Conservation (phyloP, 768 basidiomycete species). For the Tylopilus plumbeoviolaceoides region DNA sequence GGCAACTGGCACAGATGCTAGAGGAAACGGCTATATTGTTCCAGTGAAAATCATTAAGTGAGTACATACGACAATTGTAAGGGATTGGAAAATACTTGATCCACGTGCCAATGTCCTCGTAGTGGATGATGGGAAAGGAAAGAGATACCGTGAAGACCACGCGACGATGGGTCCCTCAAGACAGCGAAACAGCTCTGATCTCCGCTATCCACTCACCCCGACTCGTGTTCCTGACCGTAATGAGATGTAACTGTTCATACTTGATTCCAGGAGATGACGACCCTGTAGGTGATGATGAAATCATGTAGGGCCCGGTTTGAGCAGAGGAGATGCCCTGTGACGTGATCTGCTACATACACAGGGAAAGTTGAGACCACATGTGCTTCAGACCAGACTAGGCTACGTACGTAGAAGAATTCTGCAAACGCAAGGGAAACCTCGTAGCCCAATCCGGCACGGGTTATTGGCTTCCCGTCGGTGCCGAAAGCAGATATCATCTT, state of each 20-base stretch:
- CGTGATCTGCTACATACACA: conserved; percentile 17
- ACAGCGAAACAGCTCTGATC: conserved; percentile 17
- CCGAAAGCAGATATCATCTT: conserved; percentile 24
- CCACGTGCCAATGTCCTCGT: conserved; percentile 6
- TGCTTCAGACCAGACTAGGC: background rate
- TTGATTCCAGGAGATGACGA: conserved; percentile 15
- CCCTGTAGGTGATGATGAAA: conserved; percentile 10
- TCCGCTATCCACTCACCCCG: conserved; percentile 27
- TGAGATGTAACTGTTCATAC: conserved; percentile 22
- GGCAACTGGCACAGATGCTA: background rate
- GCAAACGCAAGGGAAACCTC: conserved; percentile 29
- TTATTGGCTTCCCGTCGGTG: conserved; percentile 14
- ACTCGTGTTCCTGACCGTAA: conserved; percentile 26
- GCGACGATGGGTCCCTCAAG: conserved; percentile 5
- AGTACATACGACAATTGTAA: conserved; percentile 1
- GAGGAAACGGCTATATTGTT: conserved; percentile 3
- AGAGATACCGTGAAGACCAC: background rate
- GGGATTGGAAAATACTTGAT: background rate
- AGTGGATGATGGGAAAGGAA: background rate
- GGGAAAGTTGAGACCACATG: background rate
- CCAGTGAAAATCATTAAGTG: background rate
- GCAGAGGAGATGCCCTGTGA: conserved; percentile 6
- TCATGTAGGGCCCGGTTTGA: conserved; percentile 18
- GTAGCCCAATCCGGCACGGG: conserved; percentile 24
- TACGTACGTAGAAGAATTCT: conserved; percentile 28